These are phyloP conservation scores for Microdochium bolleyi DNA, from an alignment of 2,329 filamentous ascomycete genomes.

Conservation along the genomic window DNA sequence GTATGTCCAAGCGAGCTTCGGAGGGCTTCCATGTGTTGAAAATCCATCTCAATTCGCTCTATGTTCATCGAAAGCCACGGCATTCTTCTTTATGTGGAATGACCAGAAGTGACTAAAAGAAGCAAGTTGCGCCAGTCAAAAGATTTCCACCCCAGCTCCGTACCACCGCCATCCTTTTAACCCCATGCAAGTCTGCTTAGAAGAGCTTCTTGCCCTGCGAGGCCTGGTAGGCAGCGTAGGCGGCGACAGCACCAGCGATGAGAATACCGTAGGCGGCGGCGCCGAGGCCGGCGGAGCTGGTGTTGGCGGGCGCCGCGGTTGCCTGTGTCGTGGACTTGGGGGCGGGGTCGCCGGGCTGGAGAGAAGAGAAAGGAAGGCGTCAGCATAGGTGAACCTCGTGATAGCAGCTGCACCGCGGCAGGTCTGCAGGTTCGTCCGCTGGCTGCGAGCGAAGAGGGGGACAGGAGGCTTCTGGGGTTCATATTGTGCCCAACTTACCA, in stretches of 20 bases:
- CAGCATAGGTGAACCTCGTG: slow-evolving; percentile 10
- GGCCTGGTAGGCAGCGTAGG: slow-evolving; percentile 82
- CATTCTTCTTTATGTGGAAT: background rate
- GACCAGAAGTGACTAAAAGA: background rate
- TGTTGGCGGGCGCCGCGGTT: slow-evolving; percentile 39
- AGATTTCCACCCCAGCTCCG: background rate
- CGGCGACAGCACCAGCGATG: slow-evolving; percentile 66
- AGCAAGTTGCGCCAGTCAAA: background rate
- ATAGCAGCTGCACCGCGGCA: no score
- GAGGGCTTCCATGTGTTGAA: background rate
- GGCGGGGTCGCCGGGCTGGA: slow-evolving; percentile 67
- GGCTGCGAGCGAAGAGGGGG: no score
- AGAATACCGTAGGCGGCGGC: slow-evolving; percentile 76
- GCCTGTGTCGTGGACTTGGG: slow-evolving; percentile 52
- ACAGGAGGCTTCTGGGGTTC: no score
- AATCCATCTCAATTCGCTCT: background rate
- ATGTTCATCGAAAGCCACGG: background rate
- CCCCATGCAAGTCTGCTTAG: background rate
- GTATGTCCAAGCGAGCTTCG: no score
- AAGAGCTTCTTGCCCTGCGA: slow-evolving; percentile 49
- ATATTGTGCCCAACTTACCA: slow-evolving; percentile 44
- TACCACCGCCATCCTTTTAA: background rate
- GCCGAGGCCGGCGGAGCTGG: slow-evolving; percentile 52
- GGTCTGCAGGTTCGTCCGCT: no score
- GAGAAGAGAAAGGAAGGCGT: slow-evolving; percentile 9